These are phyloP conservation scores for Suzukiozyma palmioleophila DNA, from an alignment of 1,139 yeast genomes.

Conservation along the genomic window DNA sequence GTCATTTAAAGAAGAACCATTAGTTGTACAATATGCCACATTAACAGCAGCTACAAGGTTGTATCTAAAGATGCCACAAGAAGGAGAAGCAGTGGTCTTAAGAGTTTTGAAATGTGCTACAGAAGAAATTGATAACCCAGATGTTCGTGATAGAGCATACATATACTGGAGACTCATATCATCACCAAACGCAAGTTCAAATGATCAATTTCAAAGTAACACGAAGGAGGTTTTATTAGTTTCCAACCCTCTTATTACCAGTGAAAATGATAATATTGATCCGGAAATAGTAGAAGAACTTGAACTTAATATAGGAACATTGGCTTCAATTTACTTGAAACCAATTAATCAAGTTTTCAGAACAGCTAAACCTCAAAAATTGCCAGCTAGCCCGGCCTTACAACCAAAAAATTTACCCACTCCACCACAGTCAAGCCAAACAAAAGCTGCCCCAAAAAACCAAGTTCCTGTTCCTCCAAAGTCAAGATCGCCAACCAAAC, in stretches of 20 bases:
- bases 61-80: conserved; percentile 54
- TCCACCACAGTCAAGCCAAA: conserved; percentile 5
- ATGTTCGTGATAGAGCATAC: conserved; percentile 78
- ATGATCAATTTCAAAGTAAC: conserved; percentile 32
- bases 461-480: conserved; percentile 6
- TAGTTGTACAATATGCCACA: conserved; percentile 70
- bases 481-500: conserved; percentile 1
- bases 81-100: conserved; percentile 56
- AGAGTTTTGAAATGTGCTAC: conserved; percentile 66
- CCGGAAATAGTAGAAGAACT: conserved; percentile 71
- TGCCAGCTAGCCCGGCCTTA: conserved; percentile 65
- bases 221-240: conserved; percentile 58
- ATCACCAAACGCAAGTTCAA: conserved; percentile 26
- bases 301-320: conserved; percentile 74
- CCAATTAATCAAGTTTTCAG: conserved; percentile 81
- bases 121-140: conserved; percentile 73
- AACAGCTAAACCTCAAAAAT: conserved; percentile 48
- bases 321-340: conserved; percentile 80
- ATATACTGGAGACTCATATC: conserved; percentile 83
- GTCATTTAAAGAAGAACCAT: conserved; percentile 55
- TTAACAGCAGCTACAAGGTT: conserved; percentile 73
- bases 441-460: conserved; percentile 4
- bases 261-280: conserved; percentile 69
- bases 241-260: conserved; percentile 57
- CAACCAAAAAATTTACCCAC: conserved; percentile 18